These are phyloP conservation scores for Ascochyta lentis DNA, from an alignment of 2,329 filamentous ascomycete genomes.

Conservation along the genomic window DNA sequence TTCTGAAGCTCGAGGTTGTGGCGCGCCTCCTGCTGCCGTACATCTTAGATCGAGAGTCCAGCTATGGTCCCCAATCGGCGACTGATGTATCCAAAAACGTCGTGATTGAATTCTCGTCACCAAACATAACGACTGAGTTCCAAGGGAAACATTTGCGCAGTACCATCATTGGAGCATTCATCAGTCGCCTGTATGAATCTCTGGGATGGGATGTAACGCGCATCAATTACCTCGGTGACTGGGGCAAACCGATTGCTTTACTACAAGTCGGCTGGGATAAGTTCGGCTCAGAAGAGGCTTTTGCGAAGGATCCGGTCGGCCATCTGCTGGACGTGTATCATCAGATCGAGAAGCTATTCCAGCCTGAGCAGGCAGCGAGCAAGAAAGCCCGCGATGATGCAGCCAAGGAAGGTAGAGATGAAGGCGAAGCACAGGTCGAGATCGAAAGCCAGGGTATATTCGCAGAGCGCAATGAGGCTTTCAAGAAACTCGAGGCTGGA, in stretches of 20 bases:
- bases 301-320: constrained; percentile 70
- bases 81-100: constrained; percentile 61
- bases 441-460: constrained; percentile 43
- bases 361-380: constrained; percentile 64
- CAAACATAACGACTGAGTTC: constrained; percentile 77
- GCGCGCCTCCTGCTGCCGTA: constrained; percentile 67
- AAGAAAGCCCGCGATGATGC: constrained; percentile 60
- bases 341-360: constrained; percentile 65
- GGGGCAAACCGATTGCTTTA: constrained; percentile 69
- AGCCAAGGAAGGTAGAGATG: constrained; percentile 60
- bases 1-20: constrained; percentile 66
- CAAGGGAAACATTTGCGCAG: constrained; percentile 70
- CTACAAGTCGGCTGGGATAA: constrained; percentile 70
- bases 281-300: constrained; percentile 70
- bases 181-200: constrained; percentile 65
- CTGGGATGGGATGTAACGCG: constrained; percentile 68
- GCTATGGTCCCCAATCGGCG: constrained; percentile 65
- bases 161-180: constrained; percentile 69
- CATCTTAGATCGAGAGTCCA: constrained; percentile 61
- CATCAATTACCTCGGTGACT: constrained; percentile 73
- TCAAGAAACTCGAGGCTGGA: constrained; percentile 74
- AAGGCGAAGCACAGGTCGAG: constrained; percentile 33
- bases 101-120: constrained; percentile 76
- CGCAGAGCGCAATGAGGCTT: constrained; percentile 58
- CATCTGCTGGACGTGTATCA: constrained; percentile 76